phyloP scores from a whole-genome alignment of 2,329 filamentous ascomycete genomes.

The Massarina eburnea region DNA sequence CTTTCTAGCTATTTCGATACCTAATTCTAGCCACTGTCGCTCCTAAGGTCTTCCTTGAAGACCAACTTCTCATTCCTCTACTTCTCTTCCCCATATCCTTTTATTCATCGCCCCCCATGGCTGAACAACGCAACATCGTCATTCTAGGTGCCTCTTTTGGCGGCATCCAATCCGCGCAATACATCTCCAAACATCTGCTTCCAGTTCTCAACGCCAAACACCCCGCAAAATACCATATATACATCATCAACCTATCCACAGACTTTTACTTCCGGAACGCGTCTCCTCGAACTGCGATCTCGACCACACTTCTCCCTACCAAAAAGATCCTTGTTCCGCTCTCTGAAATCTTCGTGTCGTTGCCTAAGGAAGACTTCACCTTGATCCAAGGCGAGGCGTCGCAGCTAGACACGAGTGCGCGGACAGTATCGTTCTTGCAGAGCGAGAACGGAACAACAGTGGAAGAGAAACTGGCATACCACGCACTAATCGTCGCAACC shows the following conservation, averaged over 20 bases:
- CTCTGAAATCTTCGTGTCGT: constrained; percentile 53
- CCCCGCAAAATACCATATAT: constrained; percentile 51
- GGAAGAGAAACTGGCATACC: constrained; percentile 47
- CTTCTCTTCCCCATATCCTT: not conserved
- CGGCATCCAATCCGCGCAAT: constrained; percentile 36
- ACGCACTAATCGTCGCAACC: constrained; percentile 60
- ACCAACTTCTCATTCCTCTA: not conserved
- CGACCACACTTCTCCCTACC: constrained; percentile 49
- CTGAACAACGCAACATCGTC: constrained; percentile 39
- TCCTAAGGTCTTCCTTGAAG: not conserved
- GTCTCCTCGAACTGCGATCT: constrained; percentile 56
- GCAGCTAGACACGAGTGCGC: constrained; percentile 46
- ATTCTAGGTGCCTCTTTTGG: constrained; percentile 35
- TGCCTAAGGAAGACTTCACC: constrained; percentile 50
- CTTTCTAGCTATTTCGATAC: not conserved
- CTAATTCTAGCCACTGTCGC: not conserved
- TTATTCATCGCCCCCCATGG: constrained; percentile 17
- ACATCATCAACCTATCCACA: constrained; percentile 56
- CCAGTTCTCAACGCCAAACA: constrained; percentile 34
- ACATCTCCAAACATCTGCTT: constrained; percentile 39
- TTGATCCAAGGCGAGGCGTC: constrained; percentile 56
- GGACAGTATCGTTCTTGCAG: constrained; percentile 49
- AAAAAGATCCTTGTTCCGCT: constrained; percentile 55
- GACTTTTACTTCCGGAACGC: constrained; percentile 58
- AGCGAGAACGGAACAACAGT: constrained; percentile 13